These are phyloP conservation scores for Candida koratica DNA, from an alignment of 805 yeast species.

Conservation along the genomic window DNA sequence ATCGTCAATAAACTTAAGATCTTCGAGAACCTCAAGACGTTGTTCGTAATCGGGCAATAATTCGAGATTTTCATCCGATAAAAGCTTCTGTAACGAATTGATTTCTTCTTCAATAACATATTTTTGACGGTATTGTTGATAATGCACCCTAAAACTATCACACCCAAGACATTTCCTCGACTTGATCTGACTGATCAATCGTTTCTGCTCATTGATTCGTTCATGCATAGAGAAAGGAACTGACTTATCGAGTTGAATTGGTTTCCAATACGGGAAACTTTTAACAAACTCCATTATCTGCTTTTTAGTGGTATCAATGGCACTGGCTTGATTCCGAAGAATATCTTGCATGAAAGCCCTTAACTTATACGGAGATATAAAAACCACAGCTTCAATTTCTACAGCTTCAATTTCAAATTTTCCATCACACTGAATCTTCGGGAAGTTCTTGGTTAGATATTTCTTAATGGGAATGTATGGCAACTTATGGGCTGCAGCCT, in stretches of 20 bases:
- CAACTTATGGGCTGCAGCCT: slow-evolving; percentile 19
- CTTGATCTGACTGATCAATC: slow-evolving; percentile 27
- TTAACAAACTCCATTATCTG: slow-evolving; percentile 34
- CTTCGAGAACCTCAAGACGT: slow-evolving; percentile 70
- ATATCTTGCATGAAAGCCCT: slow-evolving; percentile 31
- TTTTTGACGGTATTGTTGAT: slow-evolving; percentile 42
- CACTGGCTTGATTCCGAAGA: slow-evolving; percentile 32
- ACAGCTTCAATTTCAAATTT: slow-evolving; percentile 37
- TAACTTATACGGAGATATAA: slow-evolving; percentile 38
- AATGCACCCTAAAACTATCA: slow-evolving; percentile 44
- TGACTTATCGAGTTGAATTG: slow-evolving; percentile 35
- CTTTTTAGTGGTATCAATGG: slow-evolving; percentile 31
- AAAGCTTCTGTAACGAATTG: slow-evolving; percentile 50
- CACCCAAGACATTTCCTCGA: slow-evolving; percentile 29
- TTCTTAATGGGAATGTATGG: slow-evolving; percentile 36
- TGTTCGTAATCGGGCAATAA: slow-evolving; percentile 92
- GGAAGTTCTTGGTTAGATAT: slow-evolving; percentile 35
- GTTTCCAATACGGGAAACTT: slow-evolving; percentile 42
- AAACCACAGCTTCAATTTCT: slow-evolving; percentile 39
- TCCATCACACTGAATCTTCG: slow-evolving; percentile 31
- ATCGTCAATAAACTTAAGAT: slow-evolving; percentile 76
- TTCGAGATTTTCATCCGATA: slow-evolving; percentile 86
- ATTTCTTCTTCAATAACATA: slow-evolving; percentile 48
- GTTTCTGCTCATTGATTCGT: slow-evolving; percentile 33
- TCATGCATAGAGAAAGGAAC: slow-evolving; percentile 36